Conservation (phyloP, 805 yeast genomes). For the Candida multigemmis region DNA sequence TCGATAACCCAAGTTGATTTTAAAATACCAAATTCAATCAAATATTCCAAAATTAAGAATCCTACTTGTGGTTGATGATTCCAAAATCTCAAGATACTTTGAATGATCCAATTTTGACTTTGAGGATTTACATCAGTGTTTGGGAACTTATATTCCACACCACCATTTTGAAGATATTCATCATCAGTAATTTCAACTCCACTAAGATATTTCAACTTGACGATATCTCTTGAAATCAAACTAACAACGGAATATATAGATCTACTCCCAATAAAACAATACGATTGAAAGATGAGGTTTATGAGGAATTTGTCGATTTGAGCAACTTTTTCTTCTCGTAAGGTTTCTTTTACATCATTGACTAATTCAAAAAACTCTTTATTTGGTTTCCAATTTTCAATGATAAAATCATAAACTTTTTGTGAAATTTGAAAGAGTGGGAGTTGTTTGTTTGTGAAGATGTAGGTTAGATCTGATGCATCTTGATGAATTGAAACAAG, state of each 20-base stretch:
- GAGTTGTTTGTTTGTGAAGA: conserved; percentile 23
- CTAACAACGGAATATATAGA: conserved; percentile 53
- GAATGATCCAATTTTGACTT: conserved; percentile 28
- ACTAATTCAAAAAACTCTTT: conserved; percentile 24
- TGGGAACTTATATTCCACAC: conserved; percentile 23
- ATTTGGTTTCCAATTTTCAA: conserved; percentile 31
- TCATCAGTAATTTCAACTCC: conserved; percentile 21
- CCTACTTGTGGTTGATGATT: conserved; percentile 36
- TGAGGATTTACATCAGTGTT: conserved; percentile 13
- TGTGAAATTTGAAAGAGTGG: conserved; percentile 28
- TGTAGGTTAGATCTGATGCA: conserved; percentile 26
- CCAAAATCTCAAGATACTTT: conserved; percentile 34
- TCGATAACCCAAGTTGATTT: conserved; percentile 17
- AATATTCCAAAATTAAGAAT: conserved; percentile 32
- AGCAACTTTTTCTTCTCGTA: conserved; percentile 5
- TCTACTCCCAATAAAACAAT: conserved; percentile 79
- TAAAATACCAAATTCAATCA: conserved; percentile 29
- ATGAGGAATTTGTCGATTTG: conserved; percentile 32
- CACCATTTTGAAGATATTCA: conserved; percentile 13
- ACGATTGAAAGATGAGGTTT: conserved; percentile 56
- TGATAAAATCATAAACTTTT: conserved; percentile 31
- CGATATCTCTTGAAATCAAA: conserved; percentile 29
- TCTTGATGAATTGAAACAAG: conserved; percentile 27
- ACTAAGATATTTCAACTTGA: conserved; percentile 27
- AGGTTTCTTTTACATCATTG: conserved; percentile 16